Evolutionary conservation across 768 basidiomycete species (phyloP).

Genomic region (Mycena floridula): DNA sequence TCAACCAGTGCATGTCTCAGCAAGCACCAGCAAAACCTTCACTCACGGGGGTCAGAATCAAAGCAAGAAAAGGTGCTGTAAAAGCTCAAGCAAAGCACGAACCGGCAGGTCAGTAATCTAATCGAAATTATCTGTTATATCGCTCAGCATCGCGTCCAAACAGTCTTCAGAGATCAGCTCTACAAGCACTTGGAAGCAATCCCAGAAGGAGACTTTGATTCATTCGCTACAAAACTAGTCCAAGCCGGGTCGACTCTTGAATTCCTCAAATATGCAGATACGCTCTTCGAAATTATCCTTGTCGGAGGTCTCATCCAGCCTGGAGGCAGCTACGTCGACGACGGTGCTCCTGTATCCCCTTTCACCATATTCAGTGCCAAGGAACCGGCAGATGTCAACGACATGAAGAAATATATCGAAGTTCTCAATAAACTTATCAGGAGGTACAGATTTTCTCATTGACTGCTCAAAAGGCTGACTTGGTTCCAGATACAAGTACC

Average conservation of each 20-base stretch:
- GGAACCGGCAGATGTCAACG: constrained; percentile 71
- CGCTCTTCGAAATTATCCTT: constrained; percentile 93
- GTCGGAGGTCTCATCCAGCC: constrained; percentile 96
- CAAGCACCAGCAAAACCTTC: constrained; percentile 85
- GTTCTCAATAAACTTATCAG: constrained; percentile 95
- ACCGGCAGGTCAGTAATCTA: constrained; percentile 56
- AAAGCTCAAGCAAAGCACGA: constrained; percentile 94
- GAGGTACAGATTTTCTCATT: constrained; percentile 44
- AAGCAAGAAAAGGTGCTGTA: constrained; percentile 88
- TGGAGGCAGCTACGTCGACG: constrained; percentile 87
- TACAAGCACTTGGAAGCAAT: constrained; percentile 88
- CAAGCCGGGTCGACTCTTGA: constrained; percentile 92
- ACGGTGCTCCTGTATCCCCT: constrained; percentile 77
- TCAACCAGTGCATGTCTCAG: constrained; percentile 84
- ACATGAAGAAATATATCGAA: constrained; percentile 90
- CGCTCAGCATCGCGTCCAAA: constrained; percentile 6
- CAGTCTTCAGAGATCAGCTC: constrained; percentile 91
- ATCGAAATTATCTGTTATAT: constrained; percentile 4
- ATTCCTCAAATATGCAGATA: constrained; percentile 94
- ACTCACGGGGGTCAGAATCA: constrained; percentile 76
- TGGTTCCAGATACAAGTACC: constrained; percentile 86
- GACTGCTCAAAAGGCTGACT: constrained; percentile 6
- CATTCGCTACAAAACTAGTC: constrained; percentile 75
- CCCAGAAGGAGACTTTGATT: constrained; percentile 74
- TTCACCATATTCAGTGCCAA: constrained; percentile 85